These are phyloP conservation scores for Solanum ossicruentum DNA, from an alignment of 257 asterid species.

Conservation along the genomic window DNA sequence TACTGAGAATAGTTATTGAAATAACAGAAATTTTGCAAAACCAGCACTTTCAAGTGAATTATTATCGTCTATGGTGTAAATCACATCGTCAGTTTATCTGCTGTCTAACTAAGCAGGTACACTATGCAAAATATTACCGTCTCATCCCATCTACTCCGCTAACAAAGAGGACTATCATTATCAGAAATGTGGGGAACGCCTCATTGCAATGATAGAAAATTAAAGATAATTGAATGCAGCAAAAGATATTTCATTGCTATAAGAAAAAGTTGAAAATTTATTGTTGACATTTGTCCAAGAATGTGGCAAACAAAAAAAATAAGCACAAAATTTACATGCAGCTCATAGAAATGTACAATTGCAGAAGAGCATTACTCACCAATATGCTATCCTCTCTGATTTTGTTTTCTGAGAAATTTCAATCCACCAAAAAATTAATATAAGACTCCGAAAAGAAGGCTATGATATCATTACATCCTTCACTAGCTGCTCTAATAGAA, in stretches of 20 bases:
- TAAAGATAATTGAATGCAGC: not conserved
- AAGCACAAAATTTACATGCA: constrained; percentile 32
- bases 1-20: not conserved
- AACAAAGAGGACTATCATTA: not conserved
- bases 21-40: not conserved
- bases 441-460: constrained; percentile 3
- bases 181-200: not conserved
- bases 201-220: not conserved
- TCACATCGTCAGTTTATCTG: not conserved
- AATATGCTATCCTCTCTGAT: constrained; percentile 18
- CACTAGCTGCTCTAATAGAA: constrained; percentile 46
- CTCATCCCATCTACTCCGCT: not conserved
- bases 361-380: constrained; percentile 31
- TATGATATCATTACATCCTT: constrained; percentile 68
- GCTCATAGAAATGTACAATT: constrained; percentile 67
- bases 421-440: constrained; percentile 10
- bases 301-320: not conserved
- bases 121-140: not conserved
- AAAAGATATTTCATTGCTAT: not conserved
- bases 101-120: not conserved
- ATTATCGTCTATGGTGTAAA: not conserved
- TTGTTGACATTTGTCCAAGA: not conserved
- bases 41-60: not conserved
- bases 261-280: not conserved
- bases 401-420: constrained; percentile 11